Base-by-base conservation (phyloP, 768 basidiomycete species). In the Daedaleopsis nitida region DNA sequence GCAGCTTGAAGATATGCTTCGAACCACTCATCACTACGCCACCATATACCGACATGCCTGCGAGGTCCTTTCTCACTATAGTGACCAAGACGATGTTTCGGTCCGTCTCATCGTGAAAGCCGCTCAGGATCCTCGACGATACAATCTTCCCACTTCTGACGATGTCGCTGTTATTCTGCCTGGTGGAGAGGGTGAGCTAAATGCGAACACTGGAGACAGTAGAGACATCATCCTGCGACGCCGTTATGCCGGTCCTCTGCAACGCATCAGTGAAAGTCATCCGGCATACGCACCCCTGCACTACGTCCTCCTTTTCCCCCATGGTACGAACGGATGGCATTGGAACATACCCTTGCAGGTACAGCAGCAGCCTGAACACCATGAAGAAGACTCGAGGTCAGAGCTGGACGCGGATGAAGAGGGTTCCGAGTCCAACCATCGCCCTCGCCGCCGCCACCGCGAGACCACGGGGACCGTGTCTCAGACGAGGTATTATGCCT, bases 221-320 rank as follows among this genome's bases (percentile, higher is more conserved):
- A n/a, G n/a, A n/a, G n/a, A n/a, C n/a, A n/a, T n/a, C n/a, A n/a
- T n/a, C n/a, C n/a, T n/a, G n/a, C n/a, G n/a, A n/a, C n/a, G n/a
- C n/a, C n/a, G n/a, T n/a, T n/a, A n/a, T n/a, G n/a, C n/a, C n/a
- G 9, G 21, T 21, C 9, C 7, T 1, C 60, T 80, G 3, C 21
- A 62, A 23, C 52, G 66, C 1, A 78, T 81, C 42, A 72, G 55
- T 59, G 72, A 83, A 1, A 55, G 69, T 0, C 68, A 78, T 61
- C 71, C 75, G 5, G 55, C 68, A 0, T 83, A 82, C 62, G 37
- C 62, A 0, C 63, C 78, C 0, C 69, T 83, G 0, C 76, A 80
- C 17, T 82, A 81, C 75, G 74, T 77, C 0, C 62, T 84, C 0
- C 69, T 83, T 1, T 81, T 82, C 70, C 77, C 80, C 4, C 17